phyloP scores from a whole-genome alignment of 2,329 filamentous ascomycete species.

The Trichoderma arundinaceum region DNA sequence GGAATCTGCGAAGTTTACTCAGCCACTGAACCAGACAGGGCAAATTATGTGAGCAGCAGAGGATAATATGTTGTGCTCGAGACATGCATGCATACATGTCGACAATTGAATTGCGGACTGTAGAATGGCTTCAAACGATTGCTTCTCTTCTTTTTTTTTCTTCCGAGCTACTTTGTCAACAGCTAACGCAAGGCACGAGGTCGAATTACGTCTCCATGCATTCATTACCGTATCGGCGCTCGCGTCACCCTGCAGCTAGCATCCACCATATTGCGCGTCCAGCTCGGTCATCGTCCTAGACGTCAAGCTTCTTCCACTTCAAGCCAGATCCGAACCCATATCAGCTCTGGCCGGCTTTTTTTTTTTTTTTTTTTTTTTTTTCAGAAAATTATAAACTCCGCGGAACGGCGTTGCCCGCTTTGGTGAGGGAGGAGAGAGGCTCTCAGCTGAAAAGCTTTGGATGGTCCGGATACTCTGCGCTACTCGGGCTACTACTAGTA shows the following conservation, averaged over 20 bases:
- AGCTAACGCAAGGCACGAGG: slow-evolving; percentile 14
- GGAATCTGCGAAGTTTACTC: neutral
- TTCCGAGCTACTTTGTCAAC: neutral
- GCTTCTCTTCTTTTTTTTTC: neutral
- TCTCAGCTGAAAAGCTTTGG: neutral
- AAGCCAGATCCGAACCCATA: neutral
- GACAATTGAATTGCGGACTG: neutral
- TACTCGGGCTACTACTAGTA: neutral
- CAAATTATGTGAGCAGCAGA: neutral
- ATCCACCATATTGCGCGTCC: slow-evolving; percentile 29
- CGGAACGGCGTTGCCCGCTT: too few species aligned
- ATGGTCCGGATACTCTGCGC: neutral
- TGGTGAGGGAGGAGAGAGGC: too few species aligned
- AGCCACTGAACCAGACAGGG: neutral
- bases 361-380: too few species aligned
- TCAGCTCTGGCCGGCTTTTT: too few species aligned
- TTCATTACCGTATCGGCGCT: neutral
- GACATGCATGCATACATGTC: neutral
- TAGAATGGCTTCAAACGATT: neutral
- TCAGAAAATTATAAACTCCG: too few species aligned
- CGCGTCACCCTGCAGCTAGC: slow-evolving; percentile 28
- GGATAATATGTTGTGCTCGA: too few species aligned
- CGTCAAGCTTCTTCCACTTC: neutral
- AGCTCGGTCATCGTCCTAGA: slow-evolving; percentile 17
- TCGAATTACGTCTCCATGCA: slow-evolving; percentile 23